phyloP scores from a whole-genome alignment of 2,329 filamentous ascomycete genomes.

The Beauveria medogensis region DNA sequence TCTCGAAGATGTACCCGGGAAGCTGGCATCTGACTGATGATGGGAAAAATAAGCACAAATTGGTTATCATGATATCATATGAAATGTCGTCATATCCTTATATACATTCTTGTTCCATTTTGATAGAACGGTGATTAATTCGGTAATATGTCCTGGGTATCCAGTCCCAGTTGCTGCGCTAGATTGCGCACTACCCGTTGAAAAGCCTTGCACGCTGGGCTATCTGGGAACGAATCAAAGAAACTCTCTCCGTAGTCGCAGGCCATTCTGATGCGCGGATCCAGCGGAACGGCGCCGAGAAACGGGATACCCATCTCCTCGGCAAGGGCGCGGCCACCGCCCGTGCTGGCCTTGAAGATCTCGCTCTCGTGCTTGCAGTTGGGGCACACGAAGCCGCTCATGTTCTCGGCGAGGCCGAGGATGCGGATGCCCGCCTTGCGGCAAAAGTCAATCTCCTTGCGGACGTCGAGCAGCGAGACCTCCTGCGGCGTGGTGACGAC shows the following conservation, averaged over 20 bases:
- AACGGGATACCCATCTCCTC: slow-evolving; percentile 84
- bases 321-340: slow-evolving; percentile 72
- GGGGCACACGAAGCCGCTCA: slow-evolving; percentile 94
- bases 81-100: slow-evolving; percentile 13
- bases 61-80: not conserved
- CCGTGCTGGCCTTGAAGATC: slow-evolving; percentile 88
- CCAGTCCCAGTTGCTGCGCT: slow-evolving; percentile 55
- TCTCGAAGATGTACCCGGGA: slow-evolving; percentile 69
- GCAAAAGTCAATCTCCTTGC: slow-evolving; percentile 98
- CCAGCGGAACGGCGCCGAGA: slow-evolving; percentile 80
- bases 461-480: slow-evolving; percentile 81
- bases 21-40: slow-evolving; percentile 30
- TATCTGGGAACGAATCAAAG: slow-evolving; percentile 88
- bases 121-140: slow-evolving; percentile 23
- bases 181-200: slow-evolving; percentile 71
- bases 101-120: slow-evolving; percentile 9
- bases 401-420: slow-evolving; percentile 91
- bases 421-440: slow-evolving; percentile 85
- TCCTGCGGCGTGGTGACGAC: slow-evolving; percentile 94
- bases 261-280: slow-evolving; percentile 90
- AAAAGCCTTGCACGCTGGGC: slow-evolving; percentile 78
- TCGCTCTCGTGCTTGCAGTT: slow-evolving; percentile 75
- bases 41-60: not conserved
- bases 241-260: slow-evolving; percentile 98
- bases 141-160: slow-evolving; percentile 45